Percentiles rank a stretch among this genome's conserved stretches.
Evolutionary conservation across 257 asterid genomes (phyloP).

Genomic region (Solanum bulbocastanum): DNA sequence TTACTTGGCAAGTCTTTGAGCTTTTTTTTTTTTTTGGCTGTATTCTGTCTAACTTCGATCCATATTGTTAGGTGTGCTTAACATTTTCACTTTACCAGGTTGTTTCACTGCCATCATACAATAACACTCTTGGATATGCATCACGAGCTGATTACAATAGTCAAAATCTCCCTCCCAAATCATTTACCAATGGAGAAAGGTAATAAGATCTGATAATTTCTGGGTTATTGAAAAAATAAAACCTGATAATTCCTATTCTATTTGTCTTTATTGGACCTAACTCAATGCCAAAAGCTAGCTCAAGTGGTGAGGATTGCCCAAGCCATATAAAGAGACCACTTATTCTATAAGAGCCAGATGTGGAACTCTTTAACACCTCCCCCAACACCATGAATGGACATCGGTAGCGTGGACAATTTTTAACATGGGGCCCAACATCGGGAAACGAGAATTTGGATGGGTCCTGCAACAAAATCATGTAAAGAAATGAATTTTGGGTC

Average conservation of each 20-base stretch:
- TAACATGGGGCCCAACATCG: neutral
- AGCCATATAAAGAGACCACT: neutral
- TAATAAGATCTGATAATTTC: constrained; percentile 7
- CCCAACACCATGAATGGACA: neutral
- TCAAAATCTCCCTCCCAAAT: constrained; percentile 52
- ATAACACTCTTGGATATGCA: constrained; percentile 65
- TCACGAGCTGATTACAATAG: constrained; percentile 78
- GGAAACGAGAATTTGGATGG: neutral
- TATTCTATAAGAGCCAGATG: neutral
- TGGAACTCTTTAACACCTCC: neutral
- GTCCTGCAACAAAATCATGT: neutral
- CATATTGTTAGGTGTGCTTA: neutral
- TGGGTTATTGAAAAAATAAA: neutral
- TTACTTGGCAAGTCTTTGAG: constrained; percentile 52
- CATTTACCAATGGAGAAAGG: constrained; percentile 77
- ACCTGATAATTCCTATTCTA: neutral
- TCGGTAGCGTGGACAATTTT: neutral
- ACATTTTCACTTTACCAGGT: constrained; percentile 33
- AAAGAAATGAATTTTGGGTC: neutral
- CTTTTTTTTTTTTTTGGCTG: neutral
- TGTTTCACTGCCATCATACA: constrained; percentile 66
- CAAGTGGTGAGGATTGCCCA: neutral
- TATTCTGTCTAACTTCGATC: neutral
- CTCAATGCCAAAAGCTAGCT: neutral
- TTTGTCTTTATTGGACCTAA: neutral